phyloP scores from a whole-genome alignment of 2,329 filamentous ascomycete genomes.

The Chaetomiaceae sp. region DNA sequence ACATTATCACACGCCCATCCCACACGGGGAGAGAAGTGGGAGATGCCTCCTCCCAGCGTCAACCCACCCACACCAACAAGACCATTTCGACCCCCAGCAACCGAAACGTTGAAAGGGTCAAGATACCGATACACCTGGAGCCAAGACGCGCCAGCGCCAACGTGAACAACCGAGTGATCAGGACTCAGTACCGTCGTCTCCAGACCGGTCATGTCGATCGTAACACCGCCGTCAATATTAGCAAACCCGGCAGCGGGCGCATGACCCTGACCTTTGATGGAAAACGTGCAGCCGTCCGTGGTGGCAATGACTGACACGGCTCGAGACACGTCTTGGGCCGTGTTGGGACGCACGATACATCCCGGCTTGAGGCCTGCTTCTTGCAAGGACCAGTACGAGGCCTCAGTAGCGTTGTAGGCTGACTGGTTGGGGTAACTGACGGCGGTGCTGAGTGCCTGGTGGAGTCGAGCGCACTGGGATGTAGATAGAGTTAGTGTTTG shows the following conservation, averaged over 20 bases:
- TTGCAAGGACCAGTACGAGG: slow-evolving; percentile 6
- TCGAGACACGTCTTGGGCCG: not conserved
- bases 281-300: not conserved
- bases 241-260: slow-evolving; percentile 3
- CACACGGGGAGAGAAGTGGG: slow-evolving; percentile 5
- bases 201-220: slow-evolving; percentile 5
- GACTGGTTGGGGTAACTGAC: not conserved
- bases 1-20: slow-evolving; percentile 7
- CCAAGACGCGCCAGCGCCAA: slow-evolving; percentile 2
- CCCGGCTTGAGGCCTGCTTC: slow-evolving; percentile 1
- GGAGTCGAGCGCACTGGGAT: not conserved
- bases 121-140: slow-evolving; percentile 3
- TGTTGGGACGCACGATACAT: not conserved
- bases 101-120: not conserved
- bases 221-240: slow-evolving; percentile 4
- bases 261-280: slow-evolving; percentile 7
- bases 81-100: slow-evolving; percentile 2
- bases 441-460: not conserved
- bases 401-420: not conserved
- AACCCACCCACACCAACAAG: not conserved
- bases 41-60: slow-evolving; percentile 1
- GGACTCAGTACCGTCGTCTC: not conserved
- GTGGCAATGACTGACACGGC: slow-evolving; percentile 1
- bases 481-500: not conserved
- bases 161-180: not conserved